Base-by-base conservation (phyloP, 1,139 yeast genomes). In the Geotrichum restrictum region DNA sequence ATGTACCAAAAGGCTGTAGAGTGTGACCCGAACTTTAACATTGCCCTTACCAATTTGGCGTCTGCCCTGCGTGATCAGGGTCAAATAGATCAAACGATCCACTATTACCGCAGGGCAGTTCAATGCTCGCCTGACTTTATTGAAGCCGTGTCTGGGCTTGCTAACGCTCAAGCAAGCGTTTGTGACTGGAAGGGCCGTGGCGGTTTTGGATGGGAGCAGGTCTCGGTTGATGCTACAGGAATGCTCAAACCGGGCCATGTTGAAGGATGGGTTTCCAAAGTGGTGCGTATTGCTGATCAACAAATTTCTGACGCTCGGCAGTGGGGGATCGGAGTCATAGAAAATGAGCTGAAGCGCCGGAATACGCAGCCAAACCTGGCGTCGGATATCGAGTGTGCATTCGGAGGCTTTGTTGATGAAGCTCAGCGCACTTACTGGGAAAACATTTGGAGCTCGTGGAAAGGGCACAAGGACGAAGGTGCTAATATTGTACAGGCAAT, bases 171-270 rank as follows among this genome's bases (percentile, higher is more conserved):
- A 21, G 62, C 62, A 13, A 59, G 68, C n/a, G 63, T 66, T 8
- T 68, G 71, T 50, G 66, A 66, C 44, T 68, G 71, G 71, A 50
- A 44, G 21, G 70, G 68, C 6, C 59, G 71, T 6, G 71, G 71
- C 3, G 62, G 64, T 22, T 55, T 52, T 42, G 69, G 67, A 29
- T 61, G 67, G 63, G 71, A 68, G 49, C 47, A 41, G 14, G 40
- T 59, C 13, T 61, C 67, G 3, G 71, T 68, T 2, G 67, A 66
- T 37, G 53, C 51, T 1, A 42, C 56, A 3, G 69, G 68, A 13
- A 49, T 54, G 27, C 49, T 68, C 22, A 58, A 63, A 1, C 31
- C 48, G 14, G 61, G 64, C 31, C 56, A 54, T 14, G 21, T 54
- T 2, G 59, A 57, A 7, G 71, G 71, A 1, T 67, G 69, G 70